Percentiles rank a stretch among this genome's conserved stretches.
phyloP scores from a whole-genome alignment of 306 rosid species.

The Pyrus bretschneideri region DNA sequence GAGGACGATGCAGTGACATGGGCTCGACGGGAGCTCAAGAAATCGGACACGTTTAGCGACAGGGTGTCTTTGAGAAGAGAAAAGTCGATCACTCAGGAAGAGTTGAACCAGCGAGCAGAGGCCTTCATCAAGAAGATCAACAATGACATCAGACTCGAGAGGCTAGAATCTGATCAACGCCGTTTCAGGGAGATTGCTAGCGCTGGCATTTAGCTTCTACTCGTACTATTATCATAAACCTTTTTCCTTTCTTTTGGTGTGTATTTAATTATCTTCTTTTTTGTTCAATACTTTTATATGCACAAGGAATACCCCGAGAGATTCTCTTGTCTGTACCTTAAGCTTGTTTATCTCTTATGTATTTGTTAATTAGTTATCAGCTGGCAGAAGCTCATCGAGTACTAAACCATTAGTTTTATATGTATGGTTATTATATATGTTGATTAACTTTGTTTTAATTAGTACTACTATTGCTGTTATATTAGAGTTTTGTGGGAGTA shows the following conservation, averaged over 20 bases:
- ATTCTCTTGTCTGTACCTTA: neutral
- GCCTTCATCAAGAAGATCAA: constrained; percentile 61
- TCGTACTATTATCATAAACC: neutral
- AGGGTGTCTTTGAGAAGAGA: constrained; percentile 49
- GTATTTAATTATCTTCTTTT: neutral
- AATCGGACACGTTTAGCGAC: constrained; percentile 61
- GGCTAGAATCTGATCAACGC: constrained; percentile 74
- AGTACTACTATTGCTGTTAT: no score
- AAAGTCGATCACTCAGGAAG: constrained; percentile 67
- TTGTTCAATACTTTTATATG: neutral
- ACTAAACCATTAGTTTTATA: neutral
- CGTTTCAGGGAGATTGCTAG: constrained; percentile 46
- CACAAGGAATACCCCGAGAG: neutral
- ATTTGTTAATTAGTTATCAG: neutral
- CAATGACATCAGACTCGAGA: constrained; percentile 52
- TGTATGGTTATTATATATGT: neutral
- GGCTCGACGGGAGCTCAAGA: constrained; percentile 55
- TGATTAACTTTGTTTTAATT: no score
- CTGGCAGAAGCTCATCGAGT: neutral
- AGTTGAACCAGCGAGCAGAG: constrained; percentile 52
- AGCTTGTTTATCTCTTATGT: neutral
- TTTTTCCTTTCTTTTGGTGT: constrained; percentile 1
- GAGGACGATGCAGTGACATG: constrained; percentile 49
- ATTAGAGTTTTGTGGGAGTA: neutral
- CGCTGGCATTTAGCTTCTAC: constrained; percentile 19